Base-by-base conservation (phyloP, 1,284 basidiomycete species). In the Moesziomyces parantarcticus region DNA sequence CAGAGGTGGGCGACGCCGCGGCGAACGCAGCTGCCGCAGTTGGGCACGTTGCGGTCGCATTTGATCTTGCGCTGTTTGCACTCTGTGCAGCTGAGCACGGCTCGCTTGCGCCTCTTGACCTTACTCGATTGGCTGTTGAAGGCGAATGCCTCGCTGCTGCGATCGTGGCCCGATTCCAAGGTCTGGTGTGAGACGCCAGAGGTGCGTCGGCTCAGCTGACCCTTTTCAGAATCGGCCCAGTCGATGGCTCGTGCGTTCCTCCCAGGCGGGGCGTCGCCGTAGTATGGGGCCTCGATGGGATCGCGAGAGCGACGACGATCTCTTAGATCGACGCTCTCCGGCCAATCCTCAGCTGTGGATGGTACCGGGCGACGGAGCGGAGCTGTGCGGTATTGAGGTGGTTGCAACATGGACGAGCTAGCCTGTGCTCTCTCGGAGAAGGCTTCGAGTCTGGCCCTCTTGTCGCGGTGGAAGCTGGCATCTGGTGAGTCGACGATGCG, bases 41-140 rank as follows among this genome's bases (percentile, higher is more conserved):
- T 71, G 29, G 73, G 73, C 3, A 78, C 76, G 50, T 78, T 78
- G 25, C 75, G 63, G 50, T 78, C 72, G 47, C 75, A 77, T 34
- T 70, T 69, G 72, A 79, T 75, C 53, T 78, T 77, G 49, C 78
- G 72, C 51, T 70, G 62, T 49, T 75, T 70, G 59, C 75, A 77
- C 50, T 77, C 68, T 39, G 68, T 75, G 45, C 75, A 77, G 48
- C 72, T 75, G 36, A 75, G 60, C 18, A 75, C 64, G 18, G 72
- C 72, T 18, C 72, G 52, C 46, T 75, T 75, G 29, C 72, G 62
- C 23, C 72, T 54, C 53, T 75, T 75, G 36, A 66, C 69, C 21
- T 69, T 69, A 58, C 50, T 59, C 5, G 63, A 66, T 18, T 54
- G 57, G 20, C 50, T 58, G 45, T 47, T 47, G 9, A 46, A 22